Percentiles rank a stretch among this genome's conserved stretches.
phyloP scores from a whole-genome alignment of 257 asterid species.

The Ballota nigra region DNA sequence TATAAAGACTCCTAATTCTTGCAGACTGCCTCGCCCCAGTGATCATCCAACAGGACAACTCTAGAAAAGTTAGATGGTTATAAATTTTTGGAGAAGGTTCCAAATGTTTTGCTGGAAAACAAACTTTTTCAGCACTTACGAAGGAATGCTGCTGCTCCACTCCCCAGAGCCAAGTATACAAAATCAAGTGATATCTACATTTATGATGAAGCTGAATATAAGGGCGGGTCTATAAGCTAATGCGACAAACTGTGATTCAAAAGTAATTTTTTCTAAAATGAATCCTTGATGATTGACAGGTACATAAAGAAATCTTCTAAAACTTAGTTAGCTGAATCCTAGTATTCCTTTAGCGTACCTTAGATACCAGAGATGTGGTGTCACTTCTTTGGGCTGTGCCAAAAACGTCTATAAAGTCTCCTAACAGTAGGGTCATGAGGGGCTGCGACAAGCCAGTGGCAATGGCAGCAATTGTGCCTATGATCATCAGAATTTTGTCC shows the following conservation, averaged over 20 bases:
- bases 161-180: constrained; percentile 43
- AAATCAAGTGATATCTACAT: constrained; percentile 39
- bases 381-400: constrained; percentile 20
- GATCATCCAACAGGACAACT: constrained; percentile 52
- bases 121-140: constrained; percentile 34
- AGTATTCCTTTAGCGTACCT: constrained; percentile 24
- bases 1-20: constrained; percentile 38
- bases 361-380: constrained; percentile 25
- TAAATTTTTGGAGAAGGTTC: neutral
- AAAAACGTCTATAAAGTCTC: constrained; percentile 34
- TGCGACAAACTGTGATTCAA: neutral
- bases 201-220: neutral
- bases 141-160: constrained; percentile 53
- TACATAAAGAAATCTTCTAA: neutral
- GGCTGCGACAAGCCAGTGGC: constrained; percentile 37
- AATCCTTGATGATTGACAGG: neutral
- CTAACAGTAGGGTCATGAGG: constrained; percentile 37
- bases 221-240: neutral
- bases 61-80: constrained; percentile 26
- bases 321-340: neutral
- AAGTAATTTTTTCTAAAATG: neutral
- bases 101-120: neutral
- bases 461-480: constrained; percentile 45
- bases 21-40: constrained; percentile 65
- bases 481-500: constrained; percentile 40